A percentile compares a stretch with the other conserved stretches of the same genome.
Conservation (phyloP, 164 flowering plant genomes). For the Vitis amurensis region DNA sequence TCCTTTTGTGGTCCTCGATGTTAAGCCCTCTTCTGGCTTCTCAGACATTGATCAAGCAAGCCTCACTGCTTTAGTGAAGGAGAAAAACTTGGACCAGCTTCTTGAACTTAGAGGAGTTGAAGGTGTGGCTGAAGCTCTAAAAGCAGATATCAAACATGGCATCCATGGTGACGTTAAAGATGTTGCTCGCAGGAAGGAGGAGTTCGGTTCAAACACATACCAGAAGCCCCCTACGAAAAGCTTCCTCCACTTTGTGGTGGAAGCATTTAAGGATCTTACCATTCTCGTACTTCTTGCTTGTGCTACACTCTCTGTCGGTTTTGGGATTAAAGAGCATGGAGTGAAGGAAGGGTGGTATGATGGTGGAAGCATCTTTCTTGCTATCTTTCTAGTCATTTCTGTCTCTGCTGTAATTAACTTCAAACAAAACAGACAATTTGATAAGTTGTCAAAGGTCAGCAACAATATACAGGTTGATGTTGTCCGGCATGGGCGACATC, state of each 20-base stretch:
- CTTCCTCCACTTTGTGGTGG: slow-evolving; percentile 32
- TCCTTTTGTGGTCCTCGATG: too few species aligned
- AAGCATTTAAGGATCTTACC: slow-evolving; percentile 42
- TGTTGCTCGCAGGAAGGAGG: slow-evolving; percentile 13
- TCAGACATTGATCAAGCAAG: slow-evolving; percentile 17
- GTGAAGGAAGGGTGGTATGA: slow-evolving; percentile 42
- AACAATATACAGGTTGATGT: slow-evolving; percentile 37
- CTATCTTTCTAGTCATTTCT: slow-evolving; percentile 39
- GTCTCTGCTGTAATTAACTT: slow-evolving; percentile 40
- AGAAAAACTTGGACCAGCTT: slow-evolving; percentile 27
- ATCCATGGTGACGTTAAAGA: slow-evolving; percentile 22
- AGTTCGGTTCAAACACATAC: slow-evolving; percentile 40
- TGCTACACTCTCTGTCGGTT: slow-evolving; percentile 36
- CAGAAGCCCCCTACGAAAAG: slow-evolving; percentile 29
- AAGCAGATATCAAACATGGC: slow-evolving; percentile 21
- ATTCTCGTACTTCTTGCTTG: slow-evolving; percentile 37
- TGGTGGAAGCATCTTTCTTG: slow-evolving; percentile 44
- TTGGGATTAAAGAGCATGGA: slow-evolving; percentile 43
- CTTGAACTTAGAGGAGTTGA: slow-evolving; percentile 23
- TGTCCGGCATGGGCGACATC: slow-evolving; percentile 27
- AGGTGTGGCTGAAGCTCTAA: slow-evolving; percentile 20
- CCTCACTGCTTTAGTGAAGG: slow-evolving; percentile 30
- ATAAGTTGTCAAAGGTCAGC: slow-evolving; percentile 34
- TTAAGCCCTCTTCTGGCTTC: not conserved
- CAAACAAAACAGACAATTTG: slow-evolving; percentile 42